phyloP scores from a whole-genome alignment of 441 rosid species.

The Erysimum cheiri region DNA sequence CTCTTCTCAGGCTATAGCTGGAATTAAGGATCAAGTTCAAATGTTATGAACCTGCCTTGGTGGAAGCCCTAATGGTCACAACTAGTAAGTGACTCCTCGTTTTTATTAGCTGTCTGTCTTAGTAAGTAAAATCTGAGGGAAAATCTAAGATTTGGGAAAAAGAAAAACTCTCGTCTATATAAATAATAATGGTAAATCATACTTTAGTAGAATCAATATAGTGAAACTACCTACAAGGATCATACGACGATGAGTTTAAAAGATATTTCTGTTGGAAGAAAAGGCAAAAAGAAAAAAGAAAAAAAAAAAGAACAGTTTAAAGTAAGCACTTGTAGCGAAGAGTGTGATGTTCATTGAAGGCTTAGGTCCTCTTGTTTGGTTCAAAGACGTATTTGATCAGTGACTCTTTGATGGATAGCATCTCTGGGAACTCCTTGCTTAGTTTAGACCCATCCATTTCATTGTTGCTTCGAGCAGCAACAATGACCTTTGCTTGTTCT shows the following conservation, averaged over 20 bases:
- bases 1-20: constrained; percentile 41
- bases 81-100: constrained; percentile 32
- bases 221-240: constrained; percentile 44
- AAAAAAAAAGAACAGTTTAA: neutral
- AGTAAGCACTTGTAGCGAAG: constrained; percentile 15
- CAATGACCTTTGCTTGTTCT: constrained; percentile 62
- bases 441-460: constrained; percentile 61
- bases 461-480: constrained; percentile 68
- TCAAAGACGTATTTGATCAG: constrained; percentile 55
- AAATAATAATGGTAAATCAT: constrained; percentile 42
- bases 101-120: constrained; percentile 27
- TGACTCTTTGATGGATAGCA: constrained; percentile 59
- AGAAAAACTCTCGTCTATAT: constrained; percentile 34
- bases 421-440: constrained; percentile 57
- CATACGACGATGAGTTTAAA: constrained; percentile 18
- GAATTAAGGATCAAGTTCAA: constrained; percentile 24
- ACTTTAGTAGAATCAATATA: constrained; percentile 43
- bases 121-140: neutral
- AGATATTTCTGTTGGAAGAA: constrained; percentile 18
- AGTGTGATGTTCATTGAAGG: constrained; percentile 16
- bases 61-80: constrained; percentile 28
- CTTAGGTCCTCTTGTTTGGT: constrained; percentile 55
- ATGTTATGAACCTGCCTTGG: constrained; percentile 29
- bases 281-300: too few species aligned
- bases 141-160: constrained; percentile 21